phyloP scores from a whole-genome alignment of 176 grass and related monocot genomes.

The Lolium multiflorum region DNA sequence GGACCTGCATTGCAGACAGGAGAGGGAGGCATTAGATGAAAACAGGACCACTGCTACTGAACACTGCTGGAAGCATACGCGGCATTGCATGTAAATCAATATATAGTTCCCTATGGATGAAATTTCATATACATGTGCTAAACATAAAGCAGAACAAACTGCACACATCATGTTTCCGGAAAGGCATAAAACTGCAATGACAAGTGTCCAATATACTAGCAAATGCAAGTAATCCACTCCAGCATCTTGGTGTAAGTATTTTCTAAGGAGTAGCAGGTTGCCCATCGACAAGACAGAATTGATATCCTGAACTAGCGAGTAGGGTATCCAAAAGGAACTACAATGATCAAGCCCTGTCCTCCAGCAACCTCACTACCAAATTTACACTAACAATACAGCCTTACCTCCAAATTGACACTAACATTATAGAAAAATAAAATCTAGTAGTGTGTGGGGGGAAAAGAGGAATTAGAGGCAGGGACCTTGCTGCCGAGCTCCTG shows the following conservation, averaged over 20 bases:
- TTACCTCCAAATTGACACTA: not conserved
- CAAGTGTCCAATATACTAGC: not conserved
- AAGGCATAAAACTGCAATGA: not conserved
- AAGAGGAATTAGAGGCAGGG: constrained; percentile 16
- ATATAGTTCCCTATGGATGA: not conserved
- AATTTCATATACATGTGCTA: not conserved
- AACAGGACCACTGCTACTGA: not conserved
- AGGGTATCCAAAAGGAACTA: not conserved
- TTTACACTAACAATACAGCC: not conserved
- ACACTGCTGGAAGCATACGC: not conserved
- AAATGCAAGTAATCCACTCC: not conserved
- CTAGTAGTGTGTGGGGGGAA: not conserved
- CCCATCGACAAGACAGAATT: not conserved
- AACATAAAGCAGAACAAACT: constrained; percentile 18
- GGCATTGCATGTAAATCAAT: not conserved
- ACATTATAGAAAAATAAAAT: not conserved
- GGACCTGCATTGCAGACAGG: constrained; percentile 57
- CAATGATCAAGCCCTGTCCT: not conserved
- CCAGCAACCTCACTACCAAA: not conserved
- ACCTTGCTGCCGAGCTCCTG: constrained; percentile 99
- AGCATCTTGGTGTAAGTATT: not conserved
- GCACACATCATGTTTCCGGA: not conserved
- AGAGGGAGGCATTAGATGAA: not conserved
- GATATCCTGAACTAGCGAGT: constrained; percentile 2
- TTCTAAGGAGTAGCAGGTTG: not conserved